Conservation (phyloP, 129 eudicot species). For the Gnaphalium uliginosum region DNA sequence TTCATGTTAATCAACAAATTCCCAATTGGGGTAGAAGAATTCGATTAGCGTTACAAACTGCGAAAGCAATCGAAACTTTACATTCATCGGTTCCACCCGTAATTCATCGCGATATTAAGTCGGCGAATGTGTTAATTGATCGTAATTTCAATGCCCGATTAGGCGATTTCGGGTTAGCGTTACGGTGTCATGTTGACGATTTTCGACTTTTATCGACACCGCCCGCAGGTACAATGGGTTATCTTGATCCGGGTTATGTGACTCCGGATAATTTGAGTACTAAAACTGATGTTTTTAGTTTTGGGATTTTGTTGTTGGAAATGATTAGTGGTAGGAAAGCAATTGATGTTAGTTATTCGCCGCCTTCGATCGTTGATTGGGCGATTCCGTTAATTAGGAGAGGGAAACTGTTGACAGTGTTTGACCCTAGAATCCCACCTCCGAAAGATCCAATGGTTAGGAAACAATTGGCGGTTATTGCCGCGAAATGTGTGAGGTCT, state of each 20-base stretch:
- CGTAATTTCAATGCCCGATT: constrained; percentile 66
- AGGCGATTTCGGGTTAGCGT: constrained; percentile 89
- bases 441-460: constrained; percentile 69
- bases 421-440: constrained; percentile 65
- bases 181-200: constrained; percentile 69
- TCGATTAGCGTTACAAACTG: constrained; percentile 66
- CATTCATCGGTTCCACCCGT: constrained; percentile 76
- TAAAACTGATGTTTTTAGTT: constrained; percentile 87
- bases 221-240: constrained; percentile 97
- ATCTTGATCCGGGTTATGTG: constrained; percentile 80
- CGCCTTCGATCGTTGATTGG: constrained; percentile 93
- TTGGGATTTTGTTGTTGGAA: constrained; percentile 78
- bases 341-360: constrained; percentile 76
- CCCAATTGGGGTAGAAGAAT: constrained; percentile 79
- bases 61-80: constrained; percentile 67
- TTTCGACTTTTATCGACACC: constrained; percentile 69
- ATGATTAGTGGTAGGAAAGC: constrained; percentile 91
- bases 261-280: constrained; percentile 95
- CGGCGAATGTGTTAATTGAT: constrained; percentile 80
- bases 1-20: constrained; percentile 52
- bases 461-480: constrained; percentile 71
- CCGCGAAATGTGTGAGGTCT: constrained; percentile 87
- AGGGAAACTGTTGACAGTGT: constrained; percentile 55
- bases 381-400: constrained; percentile 84
- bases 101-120: constrained; percentile 83